A percentile compares a stretch with the other conserved stretches of the same genome.
phyloP scores from a whole-genome alignment of 1,139 yeast genomes.

The Nematodospora anomalae region DNA sequence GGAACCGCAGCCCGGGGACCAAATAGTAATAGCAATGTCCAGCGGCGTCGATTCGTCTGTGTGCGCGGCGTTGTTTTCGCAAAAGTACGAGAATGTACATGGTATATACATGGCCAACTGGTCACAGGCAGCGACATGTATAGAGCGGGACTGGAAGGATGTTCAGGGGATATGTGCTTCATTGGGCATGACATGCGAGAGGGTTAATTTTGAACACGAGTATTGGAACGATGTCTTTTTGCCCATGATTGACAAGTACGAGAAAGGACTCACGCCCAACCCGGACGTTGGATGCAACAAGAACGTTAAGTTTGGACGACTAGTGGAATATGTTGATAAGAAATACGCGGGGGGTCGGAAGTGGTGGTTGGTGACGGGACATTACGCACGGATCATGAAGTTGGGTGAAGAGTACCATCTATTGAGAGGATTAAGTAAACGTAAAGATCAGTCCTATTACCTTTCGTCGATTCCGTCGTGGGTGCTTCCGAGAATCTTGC shows the following conservation, averaged over 20 bases:
- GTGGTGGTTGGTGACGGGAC: conserved; percentile 96
- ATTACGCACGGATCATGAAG: conserved; percentile 68
- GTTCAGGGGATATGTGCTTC: conserved; percentile 65
- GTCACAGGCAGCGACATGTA: conserved; percentile 69
- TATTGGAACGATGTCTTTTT: conserved; percentile 91
- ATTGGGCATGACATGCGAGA: conserved; percentile 64
- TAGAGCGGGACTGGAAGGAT: conserved; percentile 87
- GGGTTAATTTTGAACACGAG: conserved; percentile 84
- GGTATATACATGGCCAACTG: conserved; percentile 96
- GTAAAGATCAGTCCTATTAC: conserved; percentile 91
- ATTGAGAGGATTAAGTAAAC: conserved; percentile 56
- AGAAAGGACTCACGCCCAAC: conserved; percentile 81
- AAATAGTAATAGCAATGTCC: conserved; percentile 85
- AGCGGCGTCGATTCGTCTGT: conserved; percentile 97
- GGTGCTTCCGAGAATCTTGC: conserved; percentile 51
- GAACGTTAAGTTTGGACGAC: conserved; percentile 80
- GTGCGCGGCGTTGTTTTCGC: conserved; percentile 70
- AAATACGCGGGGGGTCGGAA: conserved; percentile 22
- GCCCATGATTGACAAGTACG: conserved; percentile 81
- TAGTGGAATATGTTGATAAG: conserved; percentile 53
- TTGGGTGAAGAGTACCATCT: conserved; percentile 44
- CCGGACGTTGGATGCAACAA: conserved; percentile 91
- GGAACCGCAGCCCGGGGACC: conserved; percentile 53
- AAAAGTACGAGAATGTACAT: conserved; percentile 52
- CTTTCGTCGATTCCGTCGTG: conserved; percentile 61